These are phyloP conservation scores for Corchorus olitorius DNA, from an alignment of 345 rosid genomes.

Conservation along the genomic window DNA sequence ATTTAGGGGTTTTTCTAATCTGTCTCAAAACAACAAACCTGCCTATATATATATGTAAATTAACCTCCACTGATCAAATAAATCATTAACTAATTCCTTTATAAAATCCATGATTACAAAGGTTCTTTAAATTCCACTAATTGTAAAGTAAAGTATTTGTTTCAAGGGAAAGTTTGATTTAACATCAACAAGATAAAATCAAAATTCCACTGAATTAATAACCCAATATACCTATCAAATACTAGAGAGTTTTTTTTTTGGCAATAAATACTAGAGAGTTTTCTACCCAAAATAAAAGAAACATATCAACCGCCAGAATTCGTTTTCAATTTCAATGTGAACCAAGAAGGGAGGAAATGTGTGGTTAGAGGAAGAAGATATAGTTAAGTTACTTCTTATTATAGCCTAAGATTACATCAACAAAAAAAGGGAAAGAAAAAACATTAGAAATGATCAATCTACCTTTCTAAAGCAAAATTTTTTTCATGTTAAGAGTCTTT, in stretches of 20 bases:
- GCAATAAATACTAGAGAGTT: too few relatives aligned
- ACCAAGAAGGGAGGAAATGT: too few relatives aligned
- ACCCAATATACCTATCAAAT: too few relatives aligned
- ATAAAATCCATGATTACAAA: background rate
- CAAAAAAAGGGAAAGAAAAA: background rate
- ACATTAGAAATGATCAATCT: background rate
- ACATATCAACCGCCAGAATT: too few relatives aligned
- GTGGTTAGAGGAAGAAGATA: too few relatives aligned
- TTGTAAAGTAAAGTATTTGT: background rate
- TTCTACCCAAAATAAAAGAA: too few relatives aligned
- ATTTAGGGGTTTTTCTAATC: slow-evolving; percentile 7
- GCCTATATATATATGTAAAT: background rate
- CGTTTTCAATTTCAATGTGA: too few relatives aligned
- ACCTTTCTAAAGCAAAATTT: background rate
- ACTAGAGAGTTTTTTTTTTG: too few relatives aligned
- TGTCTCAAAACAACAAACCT: slow-evolving; percentile 18
- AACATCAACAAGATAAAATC: background rate
- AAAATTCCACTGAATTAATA: too few relatives aligned
- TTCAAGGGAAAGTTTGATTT: background rate
- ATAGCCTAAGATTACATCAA: too few relatives aligned
- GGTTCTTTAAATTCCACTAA: background rate
- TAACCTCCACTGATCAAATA: background rate
- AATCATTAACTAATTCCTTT: background rate
- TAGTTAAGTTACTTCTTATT: too few relatives aligned
- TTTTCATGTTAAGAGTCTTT: background rate